These are phyloP conservation scores for Gorgonomyces haynaldii DNA, from an alignment of 192 early-diverging fungal species.

Conservation along the genomic window DNA sequence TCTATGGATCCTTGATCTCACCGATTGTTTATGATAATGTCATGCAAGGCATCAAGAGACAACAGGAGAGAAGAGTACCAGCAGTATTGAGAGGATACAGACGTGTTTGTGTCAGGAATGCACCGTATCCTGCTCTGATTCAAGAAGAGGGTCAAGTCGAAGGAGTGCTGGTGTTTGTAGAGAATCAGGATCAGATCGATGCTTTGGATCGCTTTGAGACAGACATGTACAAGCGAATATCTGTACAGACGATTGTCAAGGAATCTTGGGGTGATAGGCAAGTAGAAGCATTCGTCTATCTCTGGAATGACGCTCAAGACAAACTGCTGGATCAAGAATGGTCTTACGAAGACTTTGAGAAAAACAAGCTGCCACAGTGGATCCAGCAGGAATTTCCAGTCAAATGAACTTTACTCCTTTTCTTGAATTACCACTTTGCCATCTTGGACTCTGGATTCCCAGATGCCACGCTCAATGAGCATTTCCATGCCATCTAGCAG, in stretches of 20 bases:
- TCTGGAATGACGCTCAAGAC: neutral
- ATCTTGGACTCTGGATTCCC: neutral
- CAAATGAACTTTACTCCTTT: neutral
- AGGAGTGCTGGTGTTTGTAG: neutral
- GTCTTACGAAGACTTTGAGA: slow-evolving; percentile 3
- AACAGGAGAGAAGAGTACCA: neutral
- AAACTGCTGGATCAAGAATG: neutral
- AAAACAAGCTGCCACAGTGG: neutral
- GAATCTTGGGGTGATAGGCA: neutral
- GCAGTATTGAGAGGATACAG: neutral
- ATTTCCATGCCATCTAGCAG: slow-evolving; percentile 4
- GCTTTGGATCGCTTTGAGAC: slow-evolving; percentile 3
- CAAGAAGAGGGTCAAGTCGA: neutral
- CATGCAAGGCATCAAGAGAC: neutral
- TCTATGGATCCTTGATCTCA: slow-evolving; percentile 4
- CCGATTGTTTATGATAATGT: neutral
- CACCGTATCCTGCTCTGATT: slow-evolving; percentile 2
- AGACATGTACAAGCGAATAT: slow-evolving; percentile 5
- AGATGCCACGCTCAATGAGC: neutral
- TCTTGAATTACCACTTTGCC: neutral
- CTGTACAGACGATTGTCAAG: neutral
- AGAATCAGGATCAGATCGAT: neutral
- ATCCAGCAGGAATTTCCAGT: too few species aligned
- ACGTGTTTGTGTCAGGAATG: neutral
- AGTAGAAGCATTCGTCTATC: slow-evolving; percentile 3